Evolutionary conservation across 371 early-diverging fungal genomes (phyloP).

Genomic region (Apophysomyces trapeziformis): DNA sequence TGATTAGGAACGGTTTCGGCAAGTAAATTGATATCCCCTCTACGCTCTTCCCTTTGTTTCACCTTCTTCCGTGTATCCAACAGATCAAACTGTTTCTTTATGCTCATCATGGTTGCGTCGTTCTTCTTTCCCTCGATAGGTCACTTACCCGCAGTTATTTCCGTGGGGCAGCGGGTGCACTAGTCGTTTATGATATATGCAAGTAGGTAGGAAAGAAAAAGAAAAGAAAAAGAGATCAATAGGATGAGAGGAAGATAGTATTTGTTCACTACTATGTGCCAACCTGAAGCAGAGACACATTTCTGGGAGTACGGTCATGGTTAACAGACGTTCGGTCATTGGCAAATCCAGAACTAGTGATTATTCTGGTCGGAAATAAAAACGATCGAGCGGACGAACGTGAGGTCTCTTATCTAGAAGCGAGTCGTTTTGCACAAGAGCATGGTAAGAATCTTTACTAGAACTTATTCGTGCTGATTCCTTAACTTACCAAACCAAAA

Average conservation of each 20-base stretch:
- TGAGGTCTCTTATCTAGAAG: conserved; percentile 69
- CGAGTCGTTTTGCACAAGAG: conserved; percentile 70
- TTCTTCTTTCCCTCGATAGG: conserved; percentile 26
- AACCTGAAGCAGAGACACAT: conserved; percentile 56
- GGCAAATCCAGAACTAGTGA: conserved; percentile 69
- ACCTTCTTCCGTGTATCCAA: background rate
- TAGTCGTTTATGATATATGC: conserved; percentile 71
- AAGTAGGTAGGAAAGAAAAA: conserved; percentile 49
- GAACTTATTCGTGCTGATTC: background rate
- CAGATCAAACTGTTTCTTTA: background rate
- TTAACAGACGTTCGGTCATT: conserved; percentile 66
- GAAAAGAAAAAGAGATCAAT: background rate
- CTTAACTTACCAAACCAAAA: background rate
- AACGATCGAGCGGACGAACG: conserved; percentile 63
- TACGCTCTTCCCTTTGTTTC: background rate
- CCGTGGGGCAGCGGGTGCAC: conserved; percentile 72
- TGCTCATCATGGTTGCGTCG: background rate
- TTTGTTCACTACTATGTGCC: background rate
- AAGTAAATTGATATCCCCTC: conserved; percentile 15
- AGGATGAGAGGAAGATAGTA: background rate
- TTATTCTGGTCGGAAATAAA: conserved; percentile 78
- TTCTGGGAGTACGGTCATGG: conserved; percentile 62
- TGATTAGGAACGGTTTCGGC: conserved; percentile 74
- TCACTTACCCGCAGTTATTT: conserved; percentile 81
- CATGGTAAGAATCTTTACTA: conserved; percentile 47